phyloP scores from a whole-genome alignment of 345 rosid genomes.

The Populus tremula region DNA sequence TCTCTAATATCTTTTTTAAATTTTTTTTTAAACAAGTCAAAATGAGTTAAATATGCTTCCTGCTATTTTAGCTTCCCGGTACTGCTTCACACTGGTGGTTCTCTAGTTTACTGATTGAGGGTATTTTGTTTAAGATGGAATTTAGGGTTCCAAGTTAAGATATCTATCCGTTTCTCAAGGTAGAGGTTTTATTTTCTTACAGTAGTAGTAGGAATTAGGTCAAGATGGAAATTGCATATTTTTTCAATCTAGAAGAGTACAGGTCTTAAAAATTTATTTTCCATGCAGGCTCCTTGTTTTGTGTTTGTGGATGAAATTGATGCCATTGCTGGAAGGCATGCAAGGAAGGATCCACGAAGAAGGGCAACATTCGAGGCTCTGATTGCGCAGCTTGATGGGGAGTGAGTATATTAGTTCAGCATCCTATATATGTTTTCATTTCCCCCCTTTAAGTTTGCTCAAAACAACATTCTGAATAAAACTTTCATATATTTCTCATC shows the following conservation, averaged over 20 bases:
- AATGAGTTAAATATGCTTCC: too few species aligned
- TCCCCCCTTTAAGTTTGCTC: not conserved
- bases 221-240: too few species aligned
- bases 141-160: too few species aligned
- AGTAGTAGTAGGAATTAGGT: too few species aligned
- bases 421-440: not conserved
- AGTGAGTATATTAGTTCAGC: slow-evolving; percentile 50
- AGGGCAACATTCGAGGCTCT: slow-evolving; percentile 88
- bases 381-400: slow-evolving; percentile 89
- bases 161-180: too few species aligned
- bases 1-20: too few species aligned
- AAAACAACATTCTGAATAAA: not conserved
- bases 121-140: too few species aligned
- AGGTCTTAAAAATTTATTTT: not conserved
- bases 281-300: slow-evolving; percentile 83
- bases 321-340: slow-evolving; percentile 96
- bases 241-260: not conserved
- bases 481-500: not conserved
- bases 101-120: too few species aligned
- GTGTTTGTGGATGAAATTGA: slow-evolving; percentile 97
- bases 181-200: too few species aligned
- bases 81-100: too few species aligned
- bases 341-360: slow-evolving; percentile 80
- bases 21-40: too few species aligned
- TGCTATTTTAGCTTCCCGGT: too few species aligned